phyloP scores from a whole-genome alignment of 2,329 filamentous ascomycete genomes.

The Alternaria gaisen region DNA sequence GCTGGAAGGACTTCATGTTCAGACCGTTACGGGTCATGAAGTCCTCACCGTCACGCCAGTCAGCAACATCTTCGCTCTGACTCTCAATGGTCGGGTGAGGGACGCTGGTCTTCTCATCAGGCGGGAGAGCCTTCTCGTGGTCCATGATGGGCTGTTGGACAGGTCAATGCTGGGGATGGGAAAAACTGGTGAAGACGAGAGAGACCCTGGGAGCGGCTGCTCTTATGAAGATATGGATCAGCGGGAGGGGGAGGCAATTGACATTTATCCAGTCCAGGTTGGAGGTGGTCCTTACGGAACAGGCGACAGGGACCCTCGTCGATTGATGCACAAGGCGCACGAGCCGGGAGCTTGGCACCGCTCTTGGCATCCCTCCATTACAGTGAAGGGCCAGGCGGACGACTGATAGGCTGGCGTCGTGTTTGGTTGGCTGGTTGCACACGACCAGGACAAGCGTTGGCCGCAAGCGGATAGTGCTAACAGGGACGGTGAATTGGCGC shows the following conservation, averaged over 20 bases:
- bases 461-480: conserved; percentile 19
- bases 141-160: conserved; percentile 36
- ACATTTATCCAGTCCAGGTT: conserved; percentile 28
- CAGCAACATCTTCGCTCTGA: conserved; percentile 19
- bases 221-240: conserved; percentile 38
- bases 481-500: conserved; percentile 23
- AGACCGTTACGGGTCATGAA: conserved; percentile 50
- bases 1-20: conserved; percentile 47
- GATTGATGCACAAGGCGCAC: conserved; percentile 26
- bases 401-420: conserved; percentile 27
- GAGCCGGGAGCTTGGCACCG: conserved; percentile 34
- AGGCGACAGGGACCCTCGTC: conserved; percentile 36
- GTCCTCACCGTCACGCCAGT: conserved; percentile 45
- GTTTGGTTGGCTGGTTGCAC: conserved; percentile 27
- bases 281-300: conserved; percentile 32
- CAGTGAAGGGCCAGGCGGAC: conserved; percentile 17
- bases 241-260: conserved; percentile 32
- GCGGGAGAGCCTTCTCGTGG: conserved; percentile 35
- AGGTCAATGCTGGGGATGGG: conserved; percentile 15
- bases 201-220: conserved; percentile 22
- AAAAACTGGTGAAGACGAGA: conserved; percentile 9
- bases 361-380: conserved; percentile 36
- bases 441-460: conserved; percentile 32
- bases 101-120: conserved; percentile 40
- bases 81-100: conserved; percentile 26